These are phyloP conservation scores for Amanita muscaria DNA, from an alignment of 768 basidiomycete species.

Conservation along the genomic window DNA sequence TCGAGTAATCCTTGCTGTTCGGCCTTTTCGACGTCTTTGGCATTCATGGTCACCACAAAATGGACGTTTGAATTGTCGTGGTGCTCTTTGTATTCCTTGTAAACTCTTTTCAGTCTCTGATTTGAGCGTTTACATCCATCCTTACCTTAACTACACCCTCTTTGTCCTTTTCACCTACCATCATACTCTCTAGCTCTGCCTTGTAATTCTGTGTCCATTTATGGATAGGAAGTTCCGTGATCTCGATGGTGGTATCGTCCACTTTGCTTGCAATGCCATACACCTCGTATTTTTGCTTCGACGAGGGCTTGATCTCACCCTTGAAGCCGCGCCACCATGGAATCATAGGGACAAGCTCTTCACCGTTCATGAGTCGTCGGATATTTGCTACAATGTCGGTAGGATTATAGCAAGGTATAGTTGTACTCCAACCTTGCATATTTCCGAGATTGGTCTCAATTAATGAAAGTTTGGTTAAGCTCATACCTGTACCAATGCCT, in stretches of 20 bases:
- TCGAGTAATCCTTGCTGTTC: slow-evolving; percentile 85
- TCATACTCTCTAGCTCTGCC: slow-evolving; percentile 83
- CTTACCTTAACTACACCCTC: slow-evolving; percentile 67
- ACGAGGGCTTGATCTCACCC: slow-evolving; percentile 72
- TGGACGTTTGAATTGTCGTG: slow-evolving; percentile 90
- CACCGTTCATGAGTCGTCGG: slow-evolving; percentile 74
- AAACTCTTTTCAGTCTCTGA: not conserved
- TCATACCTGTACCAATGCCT: slow-evolving; percentile 90
- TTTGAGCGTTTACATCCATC: not conserved
- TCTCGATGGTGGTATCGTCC: slow-evolving; percentile 85
- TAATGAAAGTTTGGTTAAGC: not conserved
- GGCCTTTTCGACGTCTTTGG: slow-evolving; percentile 77
- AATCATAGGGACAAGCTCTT: slow-evolving; percentile 77
- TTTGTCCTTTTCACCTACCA: slow-evolving; percentile 70
- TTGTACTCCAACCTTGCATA: slow-evolving; percentile 89
- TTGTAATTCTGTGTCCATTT: slow-evolving; percentile 94
- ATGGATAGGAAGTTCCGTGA: slow-evolving; percentile 92
- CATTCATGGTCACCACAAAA: slow-evolving; percentile 74
- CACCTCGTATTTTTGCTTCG: slow-evolving; percentile 83
- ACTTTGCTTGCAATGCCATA: slow-evolving; percentile 65
- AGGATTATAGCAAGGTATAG: slow-evolving; percentile 88
- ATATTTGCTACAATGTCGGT: slow-evolving; percentile 83
- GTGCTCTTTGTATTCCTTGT: slow-evolving; percentile 93
- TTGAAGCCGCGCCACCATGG: slow-evolving; percentile 98
- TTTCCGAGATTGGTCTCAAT: slow-evolving; percentile 1